These are phyloP conservation scores for Phyllosticta citrichinensis DNA, from an alignment of 2,329 filamentous ascomycete genomes.

Conservation along the genomic window DNA sequence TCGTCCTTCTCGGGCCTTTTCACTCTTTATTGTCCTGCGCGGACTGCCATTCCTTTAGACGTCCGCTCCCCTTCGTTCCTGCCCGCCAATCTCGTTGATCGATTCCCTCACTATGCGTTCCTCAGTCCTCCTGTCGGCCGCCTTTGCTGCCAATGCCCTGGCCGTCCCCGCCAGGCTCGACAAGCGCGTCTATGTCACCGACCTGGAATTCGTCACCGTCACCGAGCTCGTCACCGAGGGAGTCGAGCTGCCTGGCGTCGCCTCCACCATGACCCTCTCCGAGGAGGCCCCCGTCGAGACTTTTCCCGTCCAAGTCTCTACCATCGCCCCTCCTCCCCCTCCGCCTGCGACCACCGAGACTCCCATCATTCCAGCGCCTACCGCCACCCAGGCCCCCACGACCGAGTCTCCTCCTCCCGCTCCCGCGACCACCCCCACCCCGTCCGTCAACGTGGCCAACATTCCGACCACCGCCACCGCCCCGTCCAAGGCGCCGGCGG, in stretches of 20 bases:
- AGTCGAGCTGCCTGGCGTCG: neutral
- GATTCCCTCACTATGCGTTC: constrained; percentile 8
- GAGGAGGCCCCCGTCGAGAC: neutral
- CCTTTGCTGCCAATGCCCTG: constrained; percentile 9
- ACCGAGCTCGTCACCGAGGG: constrained; percentile 8
- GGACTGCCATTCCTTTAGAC: constrained; percentile 2
- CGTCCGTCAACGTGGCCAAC: neutral
- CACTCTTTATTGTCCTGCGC: constrained; percentile 3
- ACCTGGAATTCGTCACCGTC: constrained; percentile 9
- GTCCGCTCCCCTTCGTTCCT: constrained; percentile 1
- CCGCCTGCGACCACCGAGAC: neutral
- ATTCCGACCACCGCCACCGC: neutral
- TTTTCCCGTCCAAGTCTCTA: neutral
- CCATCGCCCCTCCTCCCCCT: neutral
- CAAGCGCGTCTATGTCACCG: constrained; percentile 7
- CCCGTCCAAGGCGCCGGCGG: neutral
- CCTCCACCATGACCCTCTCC: neutral
- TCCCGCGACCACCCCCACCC: neutral
- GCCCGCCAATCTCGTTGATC: constrained; percentile 1
- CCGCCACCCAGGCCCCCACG: neutral
- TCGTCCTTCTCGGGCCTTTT: constrained; percentile 6
- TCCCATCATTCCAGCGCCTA: neutral
- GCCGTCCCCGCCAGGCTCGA: constrained; percentile 7
- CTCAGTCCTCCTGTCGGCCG: constrained; percentile 9
- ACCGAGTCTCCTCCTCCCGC: neutral